These are phyloP conservation scores for Hemileia vastatrix DNA, from an alignment of 1,284 basidiomycete genomes.

Conservation along the genomic window DNA sequence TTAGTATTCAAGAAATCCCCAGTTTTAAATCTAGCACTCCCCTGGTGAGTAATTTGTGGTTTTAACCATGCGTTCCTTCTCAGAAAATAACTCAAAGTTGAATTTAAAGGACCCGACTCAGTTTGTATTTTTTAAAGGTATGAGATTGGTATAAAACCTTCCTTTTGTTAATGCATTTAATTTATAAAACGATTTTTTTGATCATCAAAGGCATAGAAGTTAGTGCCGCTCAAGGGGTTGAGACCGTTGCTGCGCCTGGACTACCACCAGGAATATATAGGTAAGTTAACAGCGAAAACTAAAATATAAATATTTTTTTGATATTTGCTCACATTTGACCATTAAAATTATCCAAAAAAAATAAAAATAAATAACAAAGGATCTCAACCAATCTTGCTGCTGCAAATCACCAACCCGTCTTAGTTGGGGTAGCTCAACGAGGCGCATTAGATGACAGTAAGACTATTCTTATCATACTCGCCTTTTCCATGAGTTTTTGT, in stretches of 20 bases:
- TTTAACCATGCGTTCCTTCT: constrained; percentile 15
- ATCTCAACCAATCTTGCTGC: constrained; percentile 3
- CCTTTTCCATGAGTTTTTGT: too few species aligned
- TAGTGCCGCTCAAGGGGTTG: not conserved
- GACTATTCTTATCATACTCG: not conserved
- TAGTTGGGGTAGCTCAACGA: constrained; percentile 6
- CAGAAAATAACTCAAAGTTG: constrained; percentile 3
- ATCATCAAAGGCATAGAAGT: not conserved
- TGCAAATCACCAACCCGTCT: constrained; percentile 15
- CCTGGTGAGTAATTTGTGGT: too few species aligned
- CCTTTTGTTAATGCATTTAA: too few species aligned
- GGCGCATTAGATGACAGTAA: constrained; percentile 18
- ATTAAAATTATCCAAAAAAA: too few species aligned
- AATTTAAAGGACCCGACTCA: constrained; percentile 5
- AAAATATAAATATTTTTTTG: too few species aligned
- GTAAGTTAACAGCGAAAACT: too few species aligned
- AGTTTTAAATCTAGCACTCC: too few species aligned
- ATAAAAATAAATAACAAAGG: not conserved
- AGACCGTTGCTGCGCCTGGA: not conserved
- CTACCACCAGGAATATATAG: constrained; percentile 12
- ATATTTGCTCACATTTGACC: too few species aligned
- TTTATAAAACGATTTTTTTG: not conserved
- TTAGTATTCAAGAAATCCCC: too few species aligned
- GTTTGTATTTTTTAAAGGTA: constrained; percentile 20
- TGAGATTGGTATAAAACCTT: too few species aligned